Evolutionary conservation across 257 asterid species (phyloP), one percentile per base, ranked within the genome.

Genomic region (Solanum pennellii): DNA sequence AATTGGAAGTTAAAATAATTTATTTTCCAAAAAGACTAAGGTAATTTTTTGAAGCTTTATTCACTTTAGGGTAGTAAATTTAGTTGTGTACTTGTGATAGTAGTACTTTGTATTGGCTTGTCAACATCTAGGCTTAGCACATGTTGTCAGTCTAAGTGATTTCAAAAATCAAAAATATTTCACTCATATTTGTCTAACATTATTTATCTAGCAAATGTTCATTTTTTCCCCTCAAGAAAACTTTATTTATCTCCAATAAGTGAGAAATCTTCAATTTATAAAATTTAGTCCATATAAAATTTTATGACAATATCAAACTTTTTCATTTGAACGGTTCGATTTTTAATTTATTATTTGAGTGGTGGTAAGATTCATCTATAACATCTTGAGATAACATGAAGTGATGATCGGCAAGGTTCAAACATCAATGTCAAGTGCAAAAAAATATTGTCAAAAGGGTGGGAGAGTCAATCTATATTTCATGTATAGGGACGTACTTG

Each of bases 91-190:
- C 39, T 37, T 12, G 25, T 41, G 23, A 21, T n/a, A 42, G 37
- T 77, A 79, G 41, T 79, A 79, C 84, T 79, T 79, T 44, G 25
- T 25, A 79, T 15, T 79, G 65, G 9, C 25, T 79, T 25, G 84
- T 79, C 84, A 79, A 65, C 39, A 79, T 44, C 84, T 15, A 79
- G n/a, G 20, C 84, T 44, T 44, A 25, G 41, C 84, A 77, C 41
- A 25, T 44, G 84, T 44, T 44, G 65, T 44, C 59, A 77, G 84
- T 44, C 25, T 39, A 79, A 35, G 65, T 44, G 65, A 11, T 79
- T 79, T 79, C 65, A 79, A 65, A 77, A 79, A 77, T 14, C 60
- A 25, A 16, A 71, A 44, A 25, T 41, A 77, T 44, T 44, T 77
- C 45, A 44, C 84, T 79, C n/a, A 25, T 5, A 79, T 45, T 44